Percentiles rank a stretch among this genome's conserved stretches.
Conservation (phyloP, 2,329 filamentous ascomycete species). For the Clonostachys chloroleuca region DNA sequence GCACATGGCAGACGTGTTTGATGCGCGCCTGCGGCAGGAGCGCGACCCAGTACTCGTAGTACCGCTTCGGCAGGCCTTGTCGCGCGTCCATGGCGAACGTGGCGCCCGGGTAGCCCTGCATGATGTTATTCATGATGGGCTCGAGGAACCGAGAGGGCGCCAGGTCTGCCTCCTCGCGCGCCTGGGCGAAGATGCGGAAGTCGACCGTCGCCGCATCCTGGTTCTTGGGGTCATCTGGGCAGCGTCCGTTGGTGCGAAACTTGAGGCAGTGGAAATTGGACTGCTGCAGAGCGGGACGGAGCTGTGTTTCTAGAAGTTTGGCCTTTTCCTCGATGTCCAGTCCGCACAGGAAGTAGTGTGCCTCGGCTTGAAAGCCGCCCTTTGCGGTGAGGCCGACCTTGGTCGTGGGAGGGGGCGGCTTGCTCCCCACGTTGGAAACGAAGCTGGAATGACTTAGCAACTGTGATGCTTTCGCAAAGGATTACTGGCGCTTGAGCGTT, state of each 20-base stretch:
- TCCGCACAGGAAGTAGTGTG: constrained; percentile 32
- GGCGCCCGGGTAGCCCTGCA: constrained; percentile 22
- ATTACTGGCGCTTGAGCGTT: constrained; percentile 27
- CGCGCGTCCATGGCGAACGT: constrained; percentile 28
- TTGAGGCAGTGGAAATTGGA: constrained; percentile 23
- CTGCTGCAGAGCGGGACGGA: constrained; percentile 12
- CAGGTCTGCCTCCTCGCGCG: constrained; percentile 29
- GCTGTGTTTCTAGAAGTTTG: constrained; percentile 30
- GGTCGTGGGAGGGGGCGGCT: neutral
- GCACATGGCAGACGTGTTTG: constrained; percentile 11
- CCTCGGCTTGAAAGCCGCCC: constrained; percentile 34
- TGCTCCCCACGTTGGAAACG: neutral
- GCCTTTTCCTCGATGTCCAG: constrained; percentile 34
- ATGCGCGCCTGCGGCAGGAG: constrained; percentile 14
- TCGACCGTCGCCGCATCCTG: constrained; percentile 41
- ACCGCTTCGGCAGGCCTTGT: constrained; percentile 20
- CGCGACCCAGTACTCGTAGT: constrained; percentile 16
- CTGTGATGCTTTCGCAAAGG: constrained; percentile 22
- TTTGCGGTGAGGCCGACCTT: constrained; percentile 31
- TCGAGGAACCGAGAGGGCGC: constrained; percentile 29
- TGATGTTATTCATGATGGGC: constrained; percentile 16
- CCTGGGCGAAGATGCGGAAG: constrained; percentile 38
- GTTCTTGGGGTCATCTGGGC: constrained; percentile 25
- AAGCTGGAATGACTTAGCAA: neutral
- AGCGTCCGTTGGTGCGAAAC: constrained; percentile 24